Base-by-base conservation (phyloP, 495 filamentous ascomycete genomes). In the Lophium mytilinum region DNA sequence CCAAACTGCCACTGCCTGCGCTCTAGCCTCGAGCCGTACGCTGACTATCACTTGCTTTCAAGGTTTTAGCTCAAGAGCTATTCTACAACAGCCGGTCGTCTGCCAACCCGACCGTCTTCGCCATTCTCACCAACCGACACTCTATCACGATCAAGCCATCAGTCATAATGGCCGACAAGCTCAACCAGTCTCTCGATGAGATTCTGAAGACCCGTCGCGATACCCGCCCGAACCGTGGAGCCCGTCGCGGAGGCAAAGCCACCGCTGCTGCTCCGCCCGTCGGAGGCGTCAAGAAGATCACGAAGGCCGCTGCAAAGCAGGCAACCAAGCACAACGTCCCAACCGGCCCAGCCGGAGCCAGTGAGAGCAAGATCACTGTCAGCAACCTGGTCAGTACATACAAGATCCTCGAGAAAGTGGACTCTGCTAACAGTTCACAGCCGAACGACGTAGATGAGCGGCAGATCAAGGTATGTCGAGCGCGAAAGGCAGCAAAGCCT, bases 391-490 rank as follows among this genome's bases (percentile, higher is more conserved):
- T 96, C 84, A 77, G 90, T 56, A 15, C 15, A 35, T 33, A 34
- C 1, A 17, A 12, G 33, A 9, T 6, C 17, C 33, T 36, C 39
- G 56, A 39, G 9, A 50, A 37, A 33, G 11, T 33, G 8, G 43
- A 17, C 41, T 33, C 51, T 46, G 55, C 83, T 90, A 80, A 89
- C 71, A 52, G 52, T 15, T 49, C 40, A 14, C 61, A 97, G 90
- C 93, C 93, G 69, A 79, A 81, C 75, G 93, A 98, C 85, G 89
- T 98, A 72, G 86, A 81, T 76, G 93, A 96, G 78, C 75, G 69
- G 72, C 87, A 89, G 83, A 90, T 98, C 78, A 96, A 97, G 94
- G 93, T 98, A 98, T 90, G 93, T 97, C 89, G 83, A 86, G 74
- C 70, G 72, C 78, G 70, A 80, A 30, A 79, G 75, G 73, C 74